phyloP scores from a whole-genome alignment of 176 grass and related monocot genomes.

The Oryza longistaminata region DNA sequence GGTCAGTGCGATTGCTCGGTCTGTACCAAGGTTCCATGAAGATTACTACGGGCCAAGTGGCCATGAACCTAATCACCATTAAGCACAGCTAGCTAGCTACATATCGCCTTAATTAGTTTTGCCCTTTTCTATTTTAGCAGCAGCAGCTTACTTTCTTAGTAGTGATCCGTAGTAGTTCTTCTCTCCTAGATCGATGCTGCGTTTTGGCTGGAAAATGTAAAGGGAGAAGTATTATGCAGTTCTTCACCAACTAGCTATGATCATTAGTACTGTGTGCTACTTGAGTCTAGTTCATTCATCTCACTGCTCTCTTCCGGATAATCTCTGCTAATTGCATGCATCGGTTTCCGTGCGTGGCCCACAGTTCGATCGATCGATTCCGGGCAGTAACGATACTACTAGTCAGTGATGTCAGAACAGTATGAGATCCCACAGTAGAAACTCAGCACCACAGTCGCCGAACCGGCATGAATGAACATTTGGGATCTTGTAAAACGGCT shows the following conservation, averaged over 20 bases:
- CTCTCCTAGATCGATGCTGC: background rate
- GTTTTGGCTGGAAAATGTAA: constrained; percentile 45
- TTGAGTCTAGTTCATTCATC: constrained; percentile 35
- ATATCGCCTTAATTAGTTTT: background rate
- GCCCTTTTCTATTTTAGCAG: background rate
- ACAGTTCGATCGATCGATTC: constrained; percentile 15
- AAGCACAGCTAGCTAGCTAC: constrained; percentile 18
- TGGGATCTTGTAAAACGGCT: background rate
- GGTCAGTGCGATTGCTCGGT: constrained; percentile 24
- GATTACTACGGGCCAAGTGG: constrained; percentile 57
- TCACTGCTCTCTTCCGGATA: background rate
- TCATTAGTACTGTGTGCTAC: background rate
- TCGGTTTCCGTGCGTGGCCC: constrained; percentile 10
- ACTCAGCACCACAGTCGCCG: constrained; percentile 1
- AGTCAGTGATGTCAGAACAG: constrained; percentile 1
- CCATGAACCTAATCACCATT: constrained; percentile 65
- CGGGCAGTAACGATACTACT: constrained; percentile 9
- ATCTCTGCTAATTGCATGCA: constrained; percentile 26
- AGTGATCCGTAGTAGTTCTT: background rate
- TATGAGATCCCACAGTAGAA: constrained; percentile 5
- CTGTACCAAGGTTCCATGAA: constrained; percentile 58
- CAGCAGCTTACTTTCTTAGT: background rate
- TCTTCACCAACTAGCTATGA: background rate
- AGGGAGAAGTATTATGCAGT: constrained; percentile 10
- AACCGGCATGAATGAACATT: background rate